Percentiles rank a stretch among this genome's conserved stretches.
These are phyloP conservation scores for Akanthomyces muscarius DNA, from an alignment of 2,329 filamentous ascomycete species.

Conservation along the genomic window DNA sequence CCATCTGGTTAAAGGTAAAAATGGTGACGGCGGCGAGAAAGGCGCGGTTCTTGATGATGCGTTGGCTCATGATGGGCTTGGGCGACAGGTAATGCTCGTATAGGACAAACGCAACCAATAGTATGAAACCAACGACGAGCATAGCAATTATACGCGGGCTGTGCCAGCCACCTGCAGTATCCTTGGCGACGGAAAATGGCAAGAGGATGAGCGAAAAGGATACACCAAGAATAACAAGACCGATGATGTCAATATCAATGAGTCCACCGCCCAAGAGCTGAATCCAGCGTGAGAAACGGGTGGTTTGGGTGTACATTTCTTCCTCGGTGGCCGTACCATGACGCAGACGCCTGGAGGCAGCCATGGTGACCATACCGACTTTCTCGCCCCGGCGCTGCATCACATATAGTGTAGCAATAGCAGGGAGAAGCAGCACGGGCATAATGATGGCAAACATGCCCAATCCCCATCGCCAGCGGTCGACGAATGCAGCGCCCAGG, in stretches of 20 bases:
- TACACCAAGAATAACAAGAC: conserved; percentile 23
- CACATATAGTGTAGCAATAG: conserved; percentile 50
- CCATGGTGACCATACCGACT: conserved; percentile 42
- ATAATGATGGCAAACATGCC: conserved; percentile 60
- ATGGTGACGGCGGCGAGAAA: conserved; percentile 30
- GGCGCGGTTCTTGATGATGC: conserved; percentile 28
- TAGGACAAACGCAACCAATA: conserved; percentile 32
- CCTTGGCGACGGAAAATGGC: conserved; percentile 52
- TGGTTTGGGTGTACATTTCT: not conserved
- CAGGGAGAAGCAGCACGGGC: conserved; percentile 52
- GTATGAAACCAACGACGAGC: conserved; percentile 36
- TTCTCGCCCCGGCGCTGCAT: conserved; percentile 58
- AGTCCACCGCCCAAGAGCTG: conserved; percentile 14
- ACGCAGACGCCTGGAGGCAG: conserved; percentile 15
- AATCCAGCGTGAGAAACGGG: not conserved
- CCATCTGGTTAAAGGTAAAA: conserved; percentile 25
- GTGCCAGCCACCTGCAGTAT: conserved; percentile 39
- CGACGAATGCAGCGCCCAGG: conserved; percentile 37
- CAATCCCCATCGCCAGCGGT: conserved; percentile 48
- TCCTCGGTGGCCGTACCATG: not conserved
- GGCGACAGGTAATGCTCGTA: conserved; percentile 27
- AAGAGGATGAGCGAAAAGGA: conserved; percentile 47
- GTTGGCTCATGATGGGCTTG: conserved; percentile 23
- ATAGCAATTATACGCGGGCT: conserved; percentile 40
- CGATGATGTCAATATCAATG: conserved; percentile 55